Conservation (phyloP, 2,329 filamentous ascomycete genomes). For the Lachnellula arida region DNA sequence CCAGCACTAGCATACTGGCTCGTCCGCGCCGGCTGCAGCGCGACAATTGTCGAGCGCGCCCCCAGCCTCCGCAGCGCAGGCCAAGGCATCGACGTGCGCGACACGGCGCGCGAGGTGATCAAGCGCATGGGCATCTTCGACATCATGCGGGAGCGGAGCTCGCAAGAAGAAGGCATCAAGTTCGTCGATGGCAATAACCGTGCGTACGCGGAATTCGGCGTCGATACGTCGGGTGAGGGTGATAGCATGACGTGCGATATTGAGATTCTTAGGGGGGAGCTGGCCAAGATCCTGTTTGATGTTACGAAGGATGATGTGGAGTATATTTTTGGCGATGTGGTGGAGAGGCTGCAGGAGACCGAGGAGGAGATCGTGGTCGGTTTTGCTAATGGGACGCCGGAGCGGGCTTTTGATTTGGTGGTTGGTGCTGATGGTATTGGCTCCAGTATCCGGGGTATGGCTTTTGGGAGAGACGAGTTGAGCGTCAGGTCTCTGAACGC, state of each 20-base stretch:
- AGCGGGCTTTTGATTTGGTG: conserved; percentile 44
- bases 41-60: conserved; percentile 40
- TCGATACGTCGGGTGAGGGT: conserved; percentile 24
- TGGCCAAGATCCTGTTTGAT: conserved; percentile 38
- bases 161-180: conserved; percentile 43
- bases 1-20: conserved; percentile 48
- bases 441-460: conserved; percentile 42
- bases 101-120: conserved; percentile 45
- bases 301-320: conserved; percentile 28
- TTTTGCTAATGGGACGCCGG: conserved; percentile 40
- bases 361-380: conserved; percentile 33
- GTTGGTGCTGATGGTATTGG: conserved; percentile 52
- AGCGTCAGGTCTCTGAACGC: conserved; percentile 12
- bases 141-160: conserved; percentile 37
- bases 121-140: conserved; percentile 44
- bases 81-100: conserved; percentile 50
- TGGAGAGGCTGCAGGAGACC: conserved; percentile 20
- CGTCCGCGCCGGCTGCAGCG: conserved; percentile 33
- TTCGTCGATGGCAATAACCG: conserved; percentile 39
- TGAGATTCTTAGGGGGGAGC: conserved; percentile 42
- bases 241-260: conserved; percentile 39
- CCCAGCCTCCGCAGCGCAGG: conserved; percentile 42
- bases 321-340: conserved; percentile 34
- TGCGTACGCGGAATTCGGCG: conserved; percentile 36
- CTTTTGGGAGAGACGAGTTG: conserved; percentile 27